Base-by-base conservation (phyloP, 176 grass and related monocot genomes). In the Puccinellia tenuiflora region DNA sequence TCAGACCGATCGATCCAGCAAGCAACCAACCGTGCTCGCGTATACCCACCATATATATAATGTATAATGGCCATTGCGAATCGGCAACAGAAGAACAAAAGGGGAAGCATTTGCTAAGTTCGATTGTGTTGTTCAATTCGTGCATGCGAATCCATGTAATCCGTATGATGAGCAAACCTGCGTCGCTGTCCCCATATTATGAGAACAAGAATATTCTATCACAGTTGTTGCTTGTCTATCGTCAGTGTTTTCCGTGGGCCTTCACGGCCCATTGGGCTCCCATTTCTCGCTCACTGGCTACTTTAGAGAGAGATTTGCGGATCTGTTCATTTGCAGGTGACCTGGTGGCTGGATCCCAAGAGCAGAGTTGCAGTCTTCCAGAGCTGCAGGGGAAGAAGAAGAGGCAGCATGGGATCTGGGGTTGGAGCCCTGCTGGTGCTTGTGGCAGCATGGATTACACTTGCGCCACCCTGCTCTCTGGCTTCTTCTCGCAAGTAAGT, bases 401-500 rank as follows among this genome's bases (percentile, higher is more conserved):
- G 61, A 61, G 66, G 31, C 43, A 40, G 54, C 25, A 83, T 89
- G 84, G 55, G 79, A 56, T 65, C 79, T 86, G 65, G 26, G 29
- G 12, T 35, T 43, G 53, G 63, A 70, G 42, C 24, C 15, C 20
- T 78, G 1, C 18, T 82, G 54, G 79, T 90, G 45, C 16, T 90
- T 82, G 34, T 56, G 77, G 53, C 54, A 45, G 52, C 63, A 70
- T 78, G 33, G 18, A 21, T 89, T 28, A 2, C 63, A 1, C 9
- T 42, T 43, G 71, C 71, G 24, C 52, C 42, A 11, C 71, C 78
- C 53, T 26, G 25, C 5, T 4, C 53, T 46, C 48, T 53, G 83
- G 83, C 78, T 77, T 85, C 77, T 52, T 85, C 88, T 16, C 78
- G 72, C 72, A 77, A 76, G 78, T 81, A 85, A 63, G 46, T 34